These are phyloP conservation scores for Wickerhamomyces hampshirensis DNA, from an alignment of 805 yeast species.

Conservation along the genomic window DNA sequence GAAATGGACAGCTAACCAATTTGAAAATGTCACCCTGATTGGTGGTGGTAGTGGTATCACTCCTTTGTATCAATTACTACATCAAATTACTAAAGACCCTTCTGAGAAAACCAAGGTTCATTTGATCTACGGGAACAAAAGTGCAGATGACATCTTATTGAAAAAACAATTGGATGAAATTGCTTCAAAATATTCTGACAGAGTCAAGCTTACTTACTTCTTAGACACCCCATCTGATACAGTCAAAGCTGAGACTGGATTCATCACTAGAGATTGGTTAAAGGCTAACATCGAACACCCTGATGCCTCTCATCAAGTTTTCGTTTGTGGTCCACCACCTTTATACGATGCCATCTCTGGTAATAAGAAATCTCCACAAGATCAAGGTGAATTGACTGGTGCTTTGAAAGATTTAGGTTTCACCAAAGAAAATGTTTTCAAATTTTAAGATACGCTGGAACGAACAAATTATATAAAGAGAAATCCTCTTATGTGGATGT, in stretches of 20 bases:
- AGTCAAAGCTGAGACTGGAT: constrained; percentile 60
- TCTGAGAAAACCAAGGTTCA: constrained; percentile 84
- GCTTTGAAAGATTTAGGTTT: constrained; percentile 84
- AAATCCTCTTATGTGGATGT: no score
- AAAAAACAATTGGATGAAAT: constrained; percentile 70
- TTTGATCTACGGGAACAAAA: constrained; percentile 73
- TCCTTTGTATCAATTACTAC: constrained; percentile 85
- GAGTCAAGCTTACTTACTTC: constrained; percentile 73
- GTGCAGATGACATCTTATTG: constrained; percentile 76
- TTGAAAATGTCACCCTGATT: constrained; percentile 70
- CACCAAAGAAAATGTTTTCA: constrained; percentile 82
- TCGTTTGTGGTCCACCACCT: constrained; percentile 95
- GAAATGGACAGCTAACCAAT: constrained; percentile 85
- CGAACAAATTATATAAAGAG: no score
- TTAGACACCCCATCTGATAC: constrained; percentile 52
- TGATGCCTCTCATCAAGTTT: constrained; percentile 63
- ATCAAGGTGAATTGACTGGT: constrained; percentile 94
- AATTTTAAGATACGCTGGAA: constrained; percentile 46
- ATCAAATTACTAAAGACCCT: constrained; percentile 72
- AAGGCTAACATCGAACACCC: constrained; percentile 59
- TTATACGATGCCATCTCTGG: constrained; percentile 88
- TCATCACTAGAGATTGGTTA: constrained; percentile 72
- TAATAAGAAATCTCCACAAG: constrained; percentile 73
- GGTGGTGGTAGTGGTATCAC: constrained; percentile 99
- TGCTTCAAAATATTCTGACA: constrained; percentile 66